phyloP scores from a whole-genome alignment of 1,139 yeast genomes.

The Debaryomycetaceae sp. region DNA sequence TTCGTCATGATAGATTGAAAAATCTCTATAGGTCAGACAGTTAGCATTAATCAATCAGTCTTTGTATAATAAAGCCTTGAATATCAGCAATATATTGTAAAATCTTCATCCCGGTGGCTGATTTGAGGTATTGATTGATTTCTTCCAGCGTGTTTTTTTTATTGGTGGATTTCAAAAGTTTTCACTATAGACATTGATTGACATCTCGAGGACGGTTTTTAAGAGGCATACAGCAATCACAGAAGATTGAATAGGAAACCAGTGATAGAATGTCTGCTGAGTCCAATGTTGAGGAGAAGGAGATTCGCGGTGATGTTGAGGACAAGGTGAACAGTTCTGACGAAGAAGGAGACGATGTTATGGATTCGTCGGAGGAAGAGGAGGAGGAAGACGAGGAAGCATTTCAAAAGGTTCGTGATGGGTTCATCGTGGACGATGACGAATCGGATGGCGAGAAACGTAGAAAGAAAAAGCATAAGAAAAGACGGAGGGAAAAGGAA shows the following conservation, averaged over 20 bases:
- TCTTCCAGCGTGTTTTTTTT: background rate
- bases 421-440: conserved; percentile 90
- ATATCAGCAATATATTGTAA: background rate
- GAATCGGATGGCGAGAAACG: conserved; percentile 52
- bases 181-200: background rate
- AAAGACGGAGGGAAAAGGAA: conserved; percentile 43
- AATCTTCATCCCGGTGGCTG: background rate
- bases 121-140: background rate
- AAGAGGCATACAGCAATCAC: background rate
- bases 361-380: conserved; percentile 73
- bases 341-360: conserved; percentile 44
- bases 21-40: background rate
- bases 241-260: background rate
- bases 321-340: conserved; percentile 24
- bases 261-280: conserved; percentile 10
- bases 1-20: background rate
- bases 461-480: conserved; percentile 30
- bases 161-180: background rate
- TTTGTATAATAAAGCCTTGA: background rate
- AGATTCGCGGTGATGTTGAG: conserved; percentile 31
- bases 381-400: conserved; percentile 78
- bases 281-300: conserved; percentile 29
- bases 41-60: background rate
- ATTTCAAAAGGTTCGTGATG: conserved; percentile 73
- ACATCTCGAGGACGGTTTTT: background rate